Base-by-base conservation (phyloP, 495 filamentous ascomycete genomes). In the Aspergillus taichungensis region DNA sequence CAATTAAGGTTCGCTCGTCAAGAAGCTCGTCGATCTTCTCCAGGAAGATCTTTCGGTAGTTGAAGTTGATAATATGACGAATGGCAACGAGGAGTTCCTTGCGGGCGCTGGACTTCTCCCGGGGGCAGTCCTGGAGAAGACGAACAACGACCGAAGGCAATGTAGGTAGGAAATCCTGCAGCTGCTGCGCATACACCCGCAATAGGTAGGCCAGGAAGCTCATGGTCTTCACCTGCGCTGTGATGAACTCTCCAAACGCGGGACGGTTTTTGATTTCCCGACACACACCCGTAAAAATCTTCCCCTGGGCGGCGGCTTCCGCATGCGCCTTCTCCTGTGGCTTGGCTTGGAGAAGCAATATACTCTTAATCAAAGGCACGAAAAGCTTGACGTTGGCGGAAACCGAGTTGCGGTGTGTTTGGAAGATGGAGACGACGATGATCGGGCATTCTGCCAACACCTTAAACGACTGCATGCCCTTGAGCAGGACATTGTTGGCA, bases 171-270 rank as follows among this genome's bases (percentile, higher is more conserved):
- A 97, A 99, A 54, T 97, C 94, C 9, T 81, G 78, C 0, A 99
- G 72, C 45, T 95, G 87, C 34, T 85, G 79, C 12, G 88, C 81
- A 61, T 95, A 95, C 33, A 89, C 81, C 18, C 94, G 75, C 24
- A 99, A 74, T 5, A 99, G 69, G 62, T 97, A 99, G 0, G 94
- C 94, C 51, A 99, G 64, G 56, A 99, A 99, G 52, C 88, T 95
- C 94, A 99, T 97, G 0, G 92, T 97, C 74, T 99, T 99, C 35
- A 99, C 92, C 63, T 99, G 94, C 0, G 88, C 89, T 0, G 87
- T 96, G 43, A 99, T 91, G 47, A 99, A 90, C 47, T 99, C 94
- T 2, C 94, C 94, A 69, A 96, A 99, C 6, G 91, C 94, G 13
- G 84, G 83, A 13, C 92, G 73, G 54, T 96, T 95, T 65, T 88